phyloP scores from a whole-genome alignment of 1,139 yeast genomes.

The Debaryomycetaceae sp. region DNA sequence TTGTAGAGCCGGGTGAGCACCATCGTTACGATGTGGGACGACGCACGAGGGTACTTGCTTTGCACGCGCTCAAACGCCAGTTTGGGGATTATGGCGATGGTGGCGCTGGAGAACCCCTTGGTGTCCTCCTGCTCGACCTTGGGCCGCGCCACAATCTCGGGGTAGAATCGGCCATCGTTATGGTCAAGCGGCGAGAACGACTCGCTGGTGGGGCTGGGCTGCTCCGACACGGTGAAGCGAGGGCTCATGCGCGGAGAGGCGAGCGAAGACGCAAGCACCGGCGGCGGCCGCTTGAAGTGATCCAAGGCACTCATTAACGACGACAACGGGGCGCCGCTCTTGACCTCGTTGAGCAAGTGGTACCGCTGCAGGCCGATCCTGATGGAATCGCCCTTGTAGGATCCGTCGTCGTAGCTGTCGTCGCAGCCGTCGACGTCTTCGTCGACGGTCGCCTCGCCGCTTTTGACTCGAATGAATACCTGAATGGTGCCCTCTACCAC shows the following conservation, averaged over 20 bases:
- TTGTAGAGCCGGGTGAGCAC: slow-evolving; percentile 80
- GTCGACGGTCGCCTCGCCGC: slow-evolving; percentile 1
- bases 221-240: slow-evolving; percentile 3
- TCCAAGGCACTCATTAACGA: slow-evolving; percentile 78
- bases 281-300: slow-evolving; percentile 43
- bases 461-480: slow-evolving; percentile 59
- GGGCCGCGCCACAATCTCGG: slow-evolving; percentile 59
- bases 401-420: slow-evolving; percentile 10
- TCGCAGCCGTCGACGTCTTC: slow-evolving; percentile 9
- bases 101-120: slow-evolving; percentile 39
- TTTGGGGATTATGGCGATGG: slow-evolving; percentile 88
- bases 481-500: slow-evolving; percentile 93
- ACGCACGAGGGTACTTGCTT: slow-evolving; percentile 76
- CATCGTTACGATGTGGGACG: slow-evolving; percentile 93
- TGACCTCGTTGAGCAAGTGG: slow-evolving; percentile 78
- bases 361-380: slow-evolving; percentile 52
- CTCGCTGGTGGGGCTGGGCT: slow-evolving; percentile 3
- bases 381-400: slow-evolving; percentile 22
- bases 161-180: slow-evolving; percentile 15
- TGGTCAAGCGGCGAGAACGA: slow-evolving; percentile 2
- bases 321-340: slow-evolving; percentile 80
- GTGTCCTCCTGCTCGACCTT: slow-evolving; percentile 16
- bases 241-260: slow-evolving; percentile 5
- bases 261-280: slow-evolving; percentile 8
- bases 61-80: slow-evolving; percentile 75